Evolutionary conservation across 2,329 filamentous ascomycete species (phyloP).

Genomic region (Setomelanomma holmii): DNA sequence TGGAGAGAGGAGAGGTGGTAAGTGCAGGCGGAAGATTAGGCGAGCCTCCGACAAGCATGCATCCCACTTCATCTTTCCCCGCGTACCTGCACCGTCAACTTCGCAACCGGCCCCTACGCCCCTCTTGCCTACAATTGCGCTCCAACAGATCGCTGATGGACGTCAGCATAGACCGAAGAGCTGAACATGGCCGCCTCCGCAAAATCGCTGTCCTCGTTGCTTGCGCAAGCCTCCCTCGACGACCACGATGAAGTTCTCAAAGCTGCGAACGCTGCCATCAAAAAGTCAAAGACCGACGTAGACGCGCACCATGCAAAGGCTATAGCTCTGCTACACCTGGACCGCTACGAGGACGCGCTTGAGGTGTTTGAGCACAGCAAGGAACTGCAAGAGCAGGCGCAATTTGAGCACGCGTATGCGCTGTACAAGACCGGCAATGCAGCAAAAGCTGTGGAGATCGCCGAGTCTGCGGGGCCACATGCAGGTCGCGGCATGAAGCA

Average conservation of each 20-base stretch:
- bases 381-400: conserved; percentile 65
- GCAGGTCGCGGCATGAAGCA: conserved; percentile 62
- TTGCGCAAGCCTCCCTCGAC: conserved; percentile 65
- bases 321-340: conserved; percentile 79
- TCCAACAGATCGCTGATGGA: conserved; percentile 29
- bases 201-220: conserved; percentile 61
- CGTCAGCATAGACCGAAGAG: conserved; percentile 17
- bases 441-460: conserved; percentile 66
- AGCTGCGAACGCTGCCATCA: conserved; percentile 64
- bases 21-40: conserved; percentile 37
- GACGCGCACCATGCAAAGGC: conserved; percentile 73
- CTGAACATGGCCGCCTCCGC: conserved; percentile 48
- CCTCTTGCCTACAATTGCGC: conserved; percentile 4
- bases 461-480: conserved; percentile 44
- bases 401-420: conserved; percentile 79
- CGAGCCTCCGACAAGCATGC: conserved; percentile 22
- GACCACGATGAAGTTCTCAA: conserved; percentile 79
- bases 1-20: too few species aligned
- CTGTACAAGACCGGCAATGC: conserved; percentile 80
- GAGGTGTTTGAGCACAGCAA: conserved; percentile 70
- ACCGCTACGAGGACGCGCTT: conserved; percentile 80
- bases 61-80: conserved; percentile 38
- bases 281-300: conserved; percentile 64
- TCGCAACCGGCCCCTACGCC: conserved; percentile 25
- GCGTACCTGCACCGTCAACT: conserved; percentile 33